phyloP scores from a whole-genome alignment of 306 rosid species.

The Trifolium subterraneum region DNA sequence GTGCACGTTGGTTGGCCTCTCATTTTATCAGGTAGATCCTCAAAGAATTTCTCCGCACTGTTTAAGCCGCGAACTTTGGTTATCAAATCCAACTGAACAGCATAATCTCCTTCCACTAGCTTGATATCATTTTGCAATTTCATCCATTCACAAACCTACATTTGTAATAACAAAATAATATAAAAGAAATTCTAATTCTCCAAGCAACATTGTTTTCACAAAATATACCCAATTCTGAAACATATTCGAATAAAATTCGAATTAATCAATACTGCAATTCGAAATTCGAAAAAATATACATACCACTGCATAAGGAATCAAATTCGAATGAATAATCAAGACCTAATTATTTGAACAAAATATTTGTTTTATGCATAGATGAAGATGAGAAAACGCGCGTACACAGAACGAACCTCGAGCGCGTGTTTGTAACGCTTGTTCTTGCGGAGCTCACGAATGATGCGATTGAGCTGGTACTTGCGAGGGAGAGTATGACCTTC shows the following conservation, averaged over 20 bases:
- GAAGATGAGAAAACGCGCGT: not conserved
- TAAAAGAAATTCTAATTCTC: not conserved
- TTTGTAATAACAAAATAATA: slow-evolving; percentile 13
- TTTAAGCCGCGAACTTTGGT: slow-evolving; percentile 81
- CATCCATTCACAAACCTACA: slow-evolving; percentile 96
- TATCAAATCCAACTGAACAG: slow-evolving; percentile 91
- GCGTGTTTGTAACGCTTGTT: slow-evolving; percentile 85
- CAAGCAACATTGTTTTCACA: not conserved
- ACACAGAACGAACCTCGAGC: slow-evolving; percentile 66
- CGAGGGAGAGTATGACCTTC: slow-evolving; percentile 72
- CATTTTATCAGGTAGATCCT: slow-evolving; percentile 76
- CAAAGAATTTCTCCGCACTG: slow-evolving; percentile 91
- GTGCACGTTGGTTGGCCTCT: slow-evolving; percentile 55
- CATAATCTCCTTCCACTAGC: slow-evolving; percentile 80
- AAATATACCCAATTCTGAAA: not conserved
- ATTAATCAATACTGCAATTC: not conserved
- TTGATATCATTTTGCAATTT: slow-evolving; percentile 68
- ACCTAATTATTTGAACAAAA: not conserved
- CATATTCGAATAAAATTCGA: too few relatives aligned
- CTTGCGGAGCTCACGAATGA: slow-evolving; percentile 89
- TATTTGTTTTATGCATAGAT: not conserved
- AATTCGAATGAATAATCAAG: not conserved
- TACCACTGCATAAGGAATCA: not conserved
- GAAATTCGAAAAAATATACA: too few relatives aligned
- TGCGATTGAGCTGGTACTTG: slow-evolving; percentile 88